phyloP scores from a whole-genome alignment of 305 asterid genomes.

The Solanum hybrid region DNA sequence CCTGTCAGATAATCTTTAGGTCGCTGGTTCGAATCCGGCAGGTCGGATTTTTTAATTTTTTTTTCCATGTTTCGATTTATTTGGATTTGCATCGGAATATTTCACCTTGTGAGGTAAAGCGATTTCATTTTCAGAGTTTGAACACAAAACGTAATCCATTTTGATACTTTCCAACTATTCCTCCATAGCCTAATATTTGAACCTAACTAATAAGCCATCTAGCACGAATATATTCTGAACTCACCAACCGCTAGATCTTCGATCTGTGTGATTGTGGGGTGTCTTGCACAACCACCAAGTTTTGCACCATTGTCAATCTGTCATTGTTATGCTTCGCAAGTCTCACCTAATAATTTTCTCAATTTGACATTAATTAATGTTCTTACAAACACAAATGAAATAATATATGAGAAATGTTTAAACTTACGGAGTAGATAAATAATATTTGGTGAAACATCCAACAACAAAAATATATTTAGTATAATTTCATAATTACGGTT shows the following conservation, averaged over 20 bases:
- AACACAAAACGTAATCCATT: not conserved
- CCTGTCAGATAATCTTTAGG: slow-evolving; percentile 29
- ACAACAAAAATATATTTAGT: no score
- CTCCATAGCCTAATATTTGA: not conserved
- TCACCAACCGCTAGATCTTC: not conserved
- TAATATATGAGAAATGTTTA: not conserved
- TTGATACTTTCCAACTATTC: not conserved
- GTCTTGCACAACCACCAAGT: not conserved
- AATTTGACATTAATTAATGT: not conserved
- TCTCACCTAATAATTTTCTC: not conserved
- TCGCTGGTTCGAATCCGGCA: slow-evolving; percentile 74
- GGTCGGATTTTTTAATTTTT: not conserved
- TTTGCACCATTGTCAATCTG: not conserved
- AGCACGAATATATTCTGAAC: not conserved
- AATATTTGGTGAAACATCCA: not conserved
- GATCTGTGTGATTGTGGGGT: not conserved
- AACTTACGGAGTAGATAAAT: no score
- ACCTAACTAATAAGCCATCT: not conserved
- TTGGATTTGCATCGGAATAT: not conserved
- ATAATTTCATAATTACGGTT: not conserved
- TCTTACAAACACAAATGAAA: not conserved
- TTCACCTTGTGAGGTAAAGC: not conserved
- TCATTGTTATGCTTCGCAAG: not conserved
- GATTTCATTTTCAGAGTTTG: not conserved
- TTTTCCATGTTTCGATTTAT: not conserved